These are phyloP conservation scores for Alternaria conjuncta DNA, from an alignment of 2,329 filamentous ascomycete species.

Conservation along the genomic window DNA sequence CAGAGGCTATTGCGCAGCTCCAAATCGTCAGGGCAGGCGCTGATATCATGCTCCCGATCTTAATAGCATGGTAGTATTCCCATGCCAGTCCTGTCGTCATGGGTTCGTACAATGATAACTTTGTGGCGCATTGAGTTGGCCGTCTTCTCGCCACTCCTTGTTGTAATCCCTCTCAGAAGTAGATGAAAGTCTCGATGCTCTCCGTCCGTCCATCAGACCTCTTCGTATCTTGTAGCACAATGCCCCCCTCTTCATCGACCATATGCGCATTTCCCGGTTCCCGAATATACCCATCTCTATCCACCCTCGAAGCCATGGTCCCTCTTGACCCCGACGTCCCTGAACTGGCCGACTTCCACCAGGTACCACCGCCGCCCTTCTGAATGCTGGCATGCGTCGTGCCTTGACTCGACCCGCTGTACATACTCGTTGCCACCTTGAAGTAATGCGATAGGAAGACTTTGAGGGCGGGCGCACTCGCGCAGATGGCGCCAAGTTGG, in stretches of 20 bases:
- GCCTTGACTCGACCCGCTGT: neutral
- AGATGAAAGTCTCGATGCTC: neutral
- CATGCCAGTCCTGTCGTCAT: neutral
- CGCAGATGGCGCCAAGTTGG: conserved; percentile 25
- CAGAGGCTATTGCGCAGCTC: neutral
- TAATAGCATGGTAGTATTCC: neutral
- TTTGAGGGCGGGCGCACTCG: conserved; percentile 24
- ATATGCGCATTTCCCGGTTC: neutral
- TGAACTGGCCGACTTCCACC: neutral
- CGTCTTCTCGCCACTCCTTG: neutral
- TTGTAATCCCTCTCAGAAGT: neutral
- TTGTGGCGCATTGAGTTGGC: neutral
- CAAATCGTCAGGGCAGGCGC: neutral
- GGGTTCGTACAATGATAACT: neutral
- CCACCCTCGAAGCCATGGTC: neutral
- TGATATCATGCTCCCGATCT: neutral
- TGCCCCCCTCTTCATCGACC: neutral
- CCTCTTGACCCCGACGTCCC: neutral
- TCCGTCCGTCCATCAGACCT: neutral
- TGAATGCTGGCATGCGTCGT: neutral
- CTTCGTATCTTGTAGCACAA: neutral
- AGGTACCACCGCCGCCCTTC: neutral
- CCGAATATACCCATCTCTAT: neutral
- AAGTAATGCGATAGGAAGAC: conserved; percentile 20
- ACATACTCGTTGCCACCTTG: neutral